phyloP scores from a whole-genome alignment of 306 rosid species.

The Cicer bijugum region DNA sequence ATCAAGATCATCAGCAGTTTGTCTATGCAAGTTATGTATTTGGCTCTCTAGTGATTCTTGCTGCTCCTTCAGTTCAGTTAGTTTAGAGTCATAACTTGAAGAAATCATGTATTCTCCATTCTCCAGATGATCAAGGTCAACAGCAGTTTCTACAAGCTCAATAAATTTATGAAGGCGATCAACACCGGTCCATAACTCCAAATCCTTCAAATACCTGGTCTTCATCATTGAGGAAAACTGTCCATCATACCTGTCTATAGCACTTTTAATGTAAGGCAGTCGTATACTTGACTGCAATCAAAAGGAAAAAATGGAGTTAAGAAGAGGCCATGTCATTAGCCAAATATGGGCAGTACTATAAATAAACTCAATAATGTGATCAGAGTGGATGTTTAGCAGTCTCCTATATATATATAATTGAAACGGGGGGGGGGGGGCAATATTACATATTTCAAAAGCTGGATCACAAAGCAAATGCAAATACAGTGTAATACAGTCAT shows the following conservation, averaged over 20 bases:
- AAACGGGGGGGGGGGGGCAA: not conserved
- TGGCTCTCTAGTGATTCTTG: constrained; percentile 71
- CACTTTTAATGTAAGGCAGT: constrained; percentile 77
- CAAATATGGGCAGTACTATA: constrained; percentile 27
- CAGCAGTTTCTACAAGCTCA: constrained; percentile 81
- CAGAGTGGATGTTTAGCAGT: constrained; percentile 24
- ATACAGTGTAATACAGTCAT: constrained; percentile 30
- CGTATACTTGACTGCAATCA: constrained; percentile 83
- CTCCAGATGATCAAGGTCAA: constrained; percentile 96
- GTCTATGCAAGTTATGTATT: constrained; percentile 75
- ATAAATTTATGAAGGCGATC: constrained; percentile 76
- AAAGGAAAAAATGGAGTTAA: constrained; percentile 44
- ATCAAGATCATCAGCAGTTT: constrained; percentile 87
- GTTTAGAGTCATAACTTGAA: constrained; percentile 74
- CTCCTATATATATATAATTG: not conserved
- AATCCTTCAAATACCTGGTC: constrained; percentile 65
- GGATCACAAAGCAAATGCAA: constrained; percentile 36
- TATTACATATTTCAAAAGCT: constrained; percentile 25
- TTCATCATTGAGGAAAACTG: constrained; percentile 73
- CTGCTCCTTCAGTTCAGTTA: constrained; percentile 67
- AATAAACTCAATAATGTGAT: not conserved
- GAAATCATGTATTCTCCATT: constrained; percentile 94
- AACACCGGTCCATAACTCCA: constrained; percentile 77
- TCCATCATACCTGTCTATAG: constrained; percentile 73
- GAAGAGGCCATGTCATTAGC: constrained; percentile 35